phyloP scores from a whole-genome alignment of 129 eudicot genomes.

The Helichrysum umbraculigerum region DNA sequence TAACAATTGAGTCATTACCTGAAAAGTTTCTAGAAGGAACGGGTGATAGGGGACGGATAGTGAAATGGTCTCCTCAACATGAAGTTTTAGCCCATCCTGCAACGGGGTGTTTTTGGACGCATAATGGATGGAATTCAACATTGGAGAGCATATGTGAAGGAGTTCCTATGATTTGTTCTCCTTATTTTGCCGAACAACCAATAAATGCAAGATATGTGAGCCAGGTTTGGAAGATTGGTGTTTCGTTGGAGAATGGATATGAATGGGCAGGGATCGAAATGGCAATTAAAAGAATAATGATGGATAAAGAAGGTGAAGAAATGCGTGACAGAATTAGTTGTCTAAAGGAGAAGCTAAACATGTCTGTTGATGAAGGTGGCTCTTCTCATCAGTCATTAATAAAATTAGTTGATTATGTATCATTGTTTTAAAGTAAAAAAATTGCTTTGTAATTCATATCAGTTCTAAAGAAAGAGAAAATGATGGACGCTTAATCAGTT shows the following conservation, averaged over 20 bases:
- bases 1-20: slow-evolving; percentile 39
- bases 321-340: too few relatives aligned
- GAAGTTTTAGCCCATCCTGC: slow-evolving; percentile 58
- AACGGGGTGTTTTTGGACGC: slow-evolving; percentile 54
- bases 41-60: slow-evolving; percentile 49
- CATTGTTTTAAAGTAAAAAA: too few relatives aligned
- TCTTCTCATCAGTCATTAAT: too few relatives aligned
- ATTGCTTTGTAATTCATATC: too few relatives aligned
- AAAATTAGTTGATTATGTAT: too few relatives aligned
- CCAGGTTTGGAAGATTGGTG: slow-evolving; percentile 47
- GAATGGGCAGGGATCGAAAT: too few relatives aligned
- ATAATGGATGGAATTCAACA: slow-evolving; percentile 65
- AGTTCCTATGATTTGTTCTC: slow-evolving; percentile 47
- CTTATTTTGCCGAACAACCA: slow-evolving; percentile 38
- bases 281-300: too few relatives aligned
- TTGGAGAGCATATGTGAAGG: slow-evolving; percentile 65
- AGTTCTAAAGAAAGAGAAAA: too few relatives aligned
- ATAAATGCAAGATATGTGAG: slow-evolving; percentile 38
- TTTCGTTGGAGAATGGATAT: slow-evolving; percentile 37
- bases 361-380: too few relatives aligned
- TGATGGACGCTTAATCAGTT: too few relatives aligned
- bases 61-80: slow-evolving; percentile 63
- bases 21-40: slow-evolving; percentile 30
- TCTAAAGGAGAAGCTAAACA: too few relatives aligned
- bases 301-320: too few relatives aligned